phyloP scores from a whole-genome alignment of 345 rosid species.

The Eucalyptus lansdowneana region DNA sequence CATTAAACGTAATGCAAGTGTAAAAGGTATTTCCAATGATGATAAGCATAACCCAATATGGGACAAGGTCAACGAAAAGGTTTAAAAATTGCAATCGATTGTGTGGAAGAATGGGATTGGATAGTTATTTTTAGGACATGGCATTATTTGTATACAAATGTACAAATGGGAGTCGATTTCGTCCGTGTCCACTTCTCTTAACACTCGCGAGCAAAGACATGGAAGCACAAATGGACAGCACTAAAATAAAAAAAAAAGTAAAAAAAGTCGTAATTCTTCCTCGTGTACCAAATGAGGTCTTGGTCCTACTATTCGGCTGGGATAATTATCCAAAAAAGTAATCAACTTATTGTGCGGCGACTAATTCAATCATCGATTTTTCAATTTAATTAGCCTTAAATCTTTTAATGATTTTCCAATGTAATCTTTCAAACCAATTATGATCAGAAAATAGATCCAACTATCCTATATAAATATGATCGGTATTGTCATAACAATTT shows the following conservation, averaged over 20 bases:
- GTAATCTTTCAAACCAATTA: fast-evolving
- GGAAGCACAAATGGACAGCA: background rate
- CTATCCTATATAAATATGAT: too few species aligned
- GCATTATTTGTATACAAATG: background rate
- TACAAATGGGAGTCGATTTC: too few species aligned
- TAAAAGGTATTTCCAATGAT: background rate
- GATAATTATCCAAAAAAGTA: background rate
- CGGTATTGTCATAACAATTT: fast-evolving
- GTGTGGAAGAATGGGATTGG: background rate
- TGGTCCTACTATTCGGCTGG: background rate
- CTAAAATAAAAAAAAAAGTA: background rate
- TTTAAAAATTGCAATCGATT: background rate
- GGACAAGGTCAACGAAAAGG: background rate
- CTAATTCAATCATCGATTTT: too few species aligned
- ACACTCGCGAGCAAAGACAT: background rate
- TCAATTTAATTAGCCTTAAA: too few species aligned
- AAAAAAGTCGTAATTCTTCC: background rate
- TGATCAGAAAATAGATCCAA: too few species aligned
- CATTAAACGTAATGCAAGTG: background rate
- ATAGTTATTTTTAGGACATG: background rate
- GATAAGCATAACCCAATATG: background rate
- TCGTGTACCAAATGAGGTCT: background rate
- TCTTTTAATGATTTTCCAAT: too few species aligned
- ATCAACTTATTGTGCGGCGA: fast-evolving
- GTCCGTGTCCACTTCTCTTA: too few species aligned